These are phyloP conservation scores for Rhodotorula mucilaginosa DNA, from an alignment of 1,284 basidiomycete species.

Conservation along the genomic window DNA sequence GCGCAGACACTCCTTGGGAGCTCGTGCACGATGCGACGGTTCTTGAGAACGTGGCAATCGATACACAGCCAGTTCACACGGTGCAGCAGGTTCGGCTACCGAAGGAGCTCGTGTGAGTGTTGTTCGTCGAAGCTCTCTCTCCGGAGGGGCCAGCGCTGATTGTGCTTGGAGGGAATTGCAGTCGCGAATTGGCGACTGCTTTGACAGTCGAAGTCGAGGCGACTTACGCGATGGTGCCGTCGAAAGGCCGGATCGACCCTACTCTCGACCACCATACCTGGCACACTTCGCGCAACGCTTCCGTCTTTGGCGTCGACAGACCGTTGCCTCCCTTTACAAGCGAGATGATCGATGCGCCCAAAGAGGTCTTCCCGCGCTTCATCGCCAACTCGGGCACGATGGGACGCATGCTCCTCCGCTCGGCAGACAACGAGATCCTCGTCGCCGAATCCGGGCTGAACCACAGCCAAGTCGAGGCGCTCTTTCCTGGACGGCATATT, in stretches of 20 bases:
- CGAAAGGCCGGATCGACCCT: background rate
- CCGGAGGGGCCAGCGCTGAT: too few relatives aligned
- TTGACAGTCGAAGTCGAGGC: background rate
- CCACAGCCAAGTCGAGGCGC: background rate
- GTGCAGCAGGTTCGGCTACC: background rate
- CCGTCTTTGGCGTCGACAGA: background rate
- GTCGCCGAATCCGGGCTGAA: too few relatives aligned
- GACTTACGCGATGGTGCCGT: constrained; percentile 8
- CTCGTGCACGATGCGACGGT: background rate
- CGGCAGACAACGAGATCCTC: background rate
- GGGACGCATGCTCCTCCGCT: background rate
- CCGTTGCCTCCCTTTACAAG: background rate
- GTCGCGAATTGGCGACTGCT: background rate
- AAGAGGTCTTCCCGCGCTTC: background rate
- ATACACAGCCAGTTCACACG: background rate
- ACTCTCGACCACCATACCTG: background rate
- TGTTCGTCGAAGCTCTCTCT: too few relatives aligned
- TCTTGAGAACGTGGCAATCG: background rate
- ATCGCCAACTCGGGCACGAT: background rate
- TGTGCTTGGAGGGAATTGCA: background rate
- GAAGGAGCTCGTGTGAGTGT: background rate
- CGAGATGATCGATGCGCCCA: background rate
- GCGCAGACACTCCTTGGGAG: background rate
- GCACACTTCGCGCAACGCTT: constrained; percentile 1
- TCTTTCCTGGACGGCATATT: background rate